Evolutionary conservation across 768 basidiomycete species (phyloP).

Genomic region (Lentinula edodes): DNA sequence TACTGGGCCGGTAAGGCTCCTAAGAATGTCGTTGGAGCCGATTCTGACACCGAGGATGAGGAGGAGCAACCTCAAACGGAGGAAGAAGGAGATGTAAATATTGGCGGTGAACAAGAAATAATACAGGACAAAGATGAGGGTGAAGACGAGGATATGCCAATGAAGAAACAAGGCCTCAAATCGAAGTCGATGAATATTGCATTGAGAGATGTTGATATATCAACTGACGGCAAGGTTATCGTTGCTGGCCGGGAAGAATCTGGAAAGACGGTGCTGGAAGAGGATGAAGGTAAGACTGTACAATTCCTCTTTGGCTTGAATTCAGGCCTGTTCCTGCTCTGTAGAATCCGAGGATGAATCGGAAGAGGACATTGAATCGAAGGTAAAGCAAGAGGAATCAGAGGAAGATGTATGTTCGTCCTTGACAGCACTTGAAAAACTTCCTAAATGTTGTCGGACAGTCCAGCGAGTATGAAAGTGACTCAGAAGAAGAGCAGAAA

Average conservation of each 20-base stretch:
- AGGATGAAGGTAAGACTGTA: conserved; percentile 26
- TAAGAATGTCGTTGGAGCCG: conserved; percentile 55
- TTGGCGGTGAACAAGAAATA: conserved; percentile 54
- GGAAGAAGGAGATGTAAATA: conserved; percentile 54
- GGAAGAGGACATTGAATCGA: conserved; percentile 45
- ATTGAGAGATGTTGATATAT: conserved; percentile 76
- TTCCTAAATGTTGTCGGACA: conserved; percentile 23
- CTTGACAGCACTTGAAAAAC: not conserved
- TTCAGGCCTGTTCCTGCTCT: conserved; percentile 12
- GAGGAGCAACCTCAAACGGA: conserved; percentile 32
- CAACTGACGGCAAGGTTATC: conserved; percentile 73
- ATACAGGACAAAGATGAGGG: conserved; percentile 40
- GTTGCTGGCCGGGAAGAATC: conserved; percentile 77
- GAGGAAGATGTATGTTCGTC: conserved; percentile 40
- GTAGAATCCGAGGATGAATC: conserved; percentile 31
- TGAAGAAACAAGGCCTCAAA: conserved; percentile 28
- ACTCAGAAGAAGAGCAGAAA: conserved; percentile 70
- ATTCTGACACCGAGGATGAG: conserved; percentile 64
- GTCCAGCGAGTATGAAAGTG: conserved; percentile 86
- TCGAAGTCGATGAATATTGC: conserved; percentile 64
- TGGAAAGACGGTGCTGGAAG: conserved; percentile 63
- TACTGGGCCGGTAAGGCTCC: conserved; percentile 92
- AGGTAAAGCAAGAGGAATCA: conserved; percentile 20
- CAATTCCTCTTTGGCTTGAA: conserved; percentile 9
- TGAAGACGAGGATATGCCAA: conserved; percentile 30